phyloP scores from a whole-genome alignment of 768 basidiomycete species.

The Boletus subcaerulescens region DNA sequence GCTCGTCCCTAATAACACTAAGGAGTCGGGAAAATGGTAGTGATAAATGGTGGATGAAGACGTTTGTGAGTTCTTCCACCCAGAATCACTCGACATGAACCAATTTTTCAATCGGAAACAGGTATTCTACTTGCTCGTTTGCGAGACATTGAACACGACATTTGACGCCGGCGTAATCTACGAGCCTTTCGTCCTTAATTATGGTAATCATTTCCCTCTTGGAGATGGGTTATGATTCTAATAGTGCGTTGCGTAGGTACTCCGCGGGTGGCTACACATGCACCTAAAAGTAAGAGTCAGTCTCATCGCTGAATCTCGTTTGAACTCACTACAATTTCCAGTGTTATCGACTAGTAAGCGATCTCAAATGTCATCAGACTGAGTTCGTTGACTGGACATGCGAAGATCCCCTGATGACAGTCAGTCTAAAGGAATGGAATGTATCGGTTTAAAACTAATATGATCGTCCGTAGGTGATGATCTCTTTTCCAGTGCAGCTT shows the following conservation, averaged over 20 bases:
- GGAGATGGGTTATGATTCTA: background rate
- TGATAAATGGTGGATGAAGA: background rate
- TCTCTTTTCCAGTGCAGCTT: constrained; percentile 42
- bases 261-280: background rate
- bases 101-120: background rate
- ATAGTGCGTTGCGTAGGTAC: background rate
- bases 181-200: background rate
- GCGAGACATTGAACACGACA: background rate
- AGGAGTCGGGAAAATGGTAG: background rate
- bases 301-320: background rate
- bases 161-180: background rate
- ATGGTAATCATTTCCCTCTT: background rate
- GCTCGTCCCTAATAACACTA: background rate
- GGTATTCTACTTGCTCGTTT: background rate
- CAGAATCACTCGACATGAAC: background rate
- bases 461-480: constrained; percentile 36
- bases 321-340: background rate
- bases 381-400: background rate
- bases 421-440: constrained; percentile 12
- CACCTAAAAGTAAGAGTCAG: background rate
- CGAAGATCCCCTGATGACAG: constrained; percentile 46
- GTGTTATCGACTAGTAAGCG: background rate
- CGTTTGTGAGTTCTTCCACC: background rate
- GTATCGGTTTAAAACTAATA: background rate
- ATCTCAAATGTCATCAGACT: background rate